phyloP scores from a whole-genome alignment of 768 basidiomycete genomes.

The Strobilomyces dryophilus region DNA sequence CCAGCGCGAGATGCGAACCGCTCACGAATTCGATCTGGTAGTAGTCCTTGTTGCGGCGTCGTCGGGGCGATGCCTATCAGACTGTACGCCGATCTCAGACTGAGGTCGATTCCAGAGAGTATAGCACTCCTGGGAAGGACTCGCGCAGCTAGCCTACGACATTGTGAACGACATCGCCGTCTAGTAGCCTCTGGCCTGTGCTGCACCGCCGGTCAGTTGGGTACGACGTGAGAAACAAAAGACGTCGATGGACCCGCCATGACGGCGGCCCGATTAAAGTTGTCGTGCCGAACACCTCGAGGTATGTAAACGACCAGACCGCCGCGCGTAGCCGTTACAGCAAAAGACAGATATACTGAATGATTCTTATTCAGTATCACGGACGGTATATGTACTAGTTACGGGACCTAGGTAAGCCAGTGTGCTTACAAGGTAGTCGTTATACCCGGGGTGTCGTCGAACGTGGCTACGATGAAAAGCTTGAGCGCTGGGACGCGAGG shows the following conservation, averaged over 20 bases:
- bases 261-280: constrained; percentile 39
- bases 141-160: too few species aligned
- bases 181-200: constrained; percentile 9
- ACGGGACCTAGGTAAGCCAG: too few species aligned
- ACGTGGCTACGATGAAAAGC: constrained; percentile 40
- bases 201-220: constrained; percentile 25
- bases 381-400: too few species aligned
- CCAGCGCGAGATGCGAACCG: neutral
- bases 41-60: constrained; percentile 52
- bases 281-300: constrained; percentile 38
- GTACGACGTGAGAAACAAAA: constrained; percentile 38
- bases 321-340: too few species aligned
- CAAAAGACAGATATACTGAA: too few species aligned
- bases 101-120: too few species aligned
- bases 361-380: too few species aligned
- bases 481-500: neutral
- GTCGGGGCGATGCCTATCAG: constrained; percentile 43
- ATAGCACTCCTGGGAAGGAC: too few species aligned
- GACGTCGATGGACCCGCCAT: constrained; percentile 37
- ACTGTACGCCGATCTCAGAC: constrained; percentile 50
- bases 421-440: constrained; percentile 49
- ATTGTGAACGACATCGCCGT: constrained; percentile 40
- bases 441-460: constrained; percentile 46
- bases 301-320: too few species aligned
- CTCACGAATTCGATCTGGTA: constrained; percentile 41